Evolutionary conservation across 1,139 yeast species (phyloP), one percentile per base, ranked within the genome.

Genomic region (Scheffersomyces illinoinensis): DNA sequence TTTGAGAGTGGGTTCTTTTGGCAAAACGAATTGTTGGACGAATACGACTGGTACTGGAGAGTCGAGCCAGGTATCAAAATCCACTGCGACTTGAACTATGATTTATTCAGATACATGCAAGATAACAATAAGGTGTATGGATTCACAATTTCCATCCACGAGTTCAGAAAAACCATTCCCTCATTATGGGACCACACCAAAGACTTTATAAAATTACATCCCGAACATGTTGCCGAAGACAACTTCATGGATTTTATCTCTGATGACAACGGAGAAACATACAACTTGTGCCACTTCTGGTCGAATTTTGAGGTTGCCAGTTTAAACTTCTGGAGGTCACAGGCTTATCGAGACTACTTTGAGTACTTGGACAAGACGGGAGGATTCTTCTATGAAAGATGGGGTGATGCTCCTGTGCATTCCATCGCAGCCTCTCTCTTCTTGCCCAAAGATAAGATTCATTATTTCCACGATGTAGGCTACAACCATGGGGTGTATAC

Each of bases 321-420:
- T 61, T 79, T 93, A 66, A 88, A 89, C 63, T 88, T 93, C 70
- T 91, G 91, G 89, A 77, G 97, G 66, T 76, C 85, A 12, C 80
- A 84, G 52, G 87, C 88, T 1, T 93, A 93, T 73, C 73, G 79
- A 18, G 82, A 81, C 52, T 93, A 87, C 74, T 93, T 93, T 68
- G 85, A 90, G 20, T 75, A 82, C 65, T 80, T 93, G 66, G 98
- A 93, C 71, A 69, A 79, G 60, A 81, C 88, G 0, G 97, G 97
- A 50, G 96, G 96, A 3, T 93, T 93, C 77, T 93, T 90, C 76
- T 93, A 93, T 73, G 97, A 93, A 73, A 82, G 97, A 71, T 93
- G 98, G 98, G 97, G 97, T 46, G 97, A 93, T 74, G 97, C 97
- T 0, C 97, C 97, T 5, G 86, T 92, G 24, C 97, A 92, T 75